Conservation (phyloP, 2,329 filamentous ascomycete species). For the Colletotrichum falcatum region DNA sequence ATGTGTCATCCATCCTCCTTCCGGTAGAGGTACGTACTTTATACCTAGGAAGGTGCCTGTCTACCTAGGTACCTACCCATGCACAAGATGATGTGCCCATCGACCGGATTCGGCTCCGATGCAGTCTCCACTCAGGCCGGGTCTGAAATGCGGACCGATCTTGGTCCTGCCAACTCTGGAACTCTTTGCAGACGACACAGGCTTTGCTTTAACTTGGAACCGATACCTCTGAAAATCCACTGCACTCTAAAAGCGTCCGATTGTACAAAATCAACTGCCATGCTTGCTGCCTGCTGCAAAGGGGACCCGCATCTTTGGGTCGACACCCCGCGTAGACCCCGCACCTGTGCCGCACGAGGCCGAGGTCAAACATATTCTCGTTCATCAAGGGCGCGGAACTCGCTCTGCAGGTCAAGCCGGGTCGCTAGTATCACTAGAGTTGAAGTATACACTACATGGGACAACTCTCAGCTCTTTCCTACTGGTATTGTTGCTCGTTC, state of each 20-base stretch:
- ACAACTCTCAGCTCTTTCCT: constrained; percentile 8
- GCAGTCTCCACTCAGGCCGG: not conserved
- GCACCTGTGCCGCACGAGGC: constrained; percentile 18
- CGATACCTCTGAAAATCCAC: not conserved
- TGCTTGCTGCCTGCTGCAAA: not conserved
- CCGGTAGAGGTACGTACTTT: not conserved
- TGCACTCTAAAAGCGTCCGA: not conserved
- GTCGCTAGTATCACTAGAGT: not conserved
- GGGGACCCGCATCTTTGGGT: not conserved
- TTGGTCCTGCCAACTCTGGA: not conserved
- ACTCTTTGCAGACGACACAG: not conserved
- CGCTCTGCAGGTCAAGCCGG: not conserved
- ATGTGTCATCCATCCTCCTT: constrained; percentile 6
- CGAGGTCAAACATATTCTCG: constrained; percentile 17
- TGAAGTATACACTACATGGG: not conserved
- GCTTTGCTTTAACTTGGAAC: not conserved
- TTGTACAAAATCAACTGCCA: not conserved
- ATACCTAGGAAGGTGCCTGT: too few relatives aligned
- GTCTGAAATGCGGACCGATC: not conserved
- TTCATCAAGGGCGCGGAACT: not conserved
- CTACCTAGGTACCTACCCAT: not conserved
- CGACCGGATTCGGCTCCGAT: not conserved
- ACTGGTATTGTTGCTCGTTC: not conserved
- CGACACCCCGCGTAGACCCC: constrained; percentile 14
- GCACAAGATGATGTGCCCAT: not conserved